Percentiles rank a stretch among this genome's conserved stretches.
phyloP scores from a whole-genome alignment of 1,284 basidiomycete genomes.

The Rhodotorula mucilaginosa region DNA sequence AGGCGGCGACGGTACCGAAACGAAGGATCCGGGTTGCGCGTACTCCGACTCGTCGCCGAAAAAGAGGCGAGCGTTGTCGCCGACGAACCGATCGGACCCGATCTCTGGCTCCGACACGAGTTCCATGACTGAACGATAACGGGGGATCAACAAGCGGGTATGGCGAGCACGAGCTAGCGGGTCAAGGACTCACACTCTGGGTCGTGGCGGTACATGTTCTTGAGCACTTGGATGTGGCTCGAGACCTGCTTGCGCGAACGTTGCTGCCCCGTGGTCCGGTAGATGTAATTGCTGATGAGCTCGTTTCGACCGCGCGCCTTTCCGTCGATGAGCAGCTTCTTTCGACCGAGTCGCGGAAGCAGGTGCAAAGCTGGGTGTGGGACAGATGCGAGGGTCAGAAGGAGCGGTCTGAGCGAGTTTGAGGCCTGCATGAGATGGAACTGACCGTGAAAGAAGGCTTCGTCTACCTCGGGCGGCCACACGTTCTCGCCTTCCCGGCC shows the following conservation, averaged over 20 bases:
- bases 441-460: constrained; percentile 51
- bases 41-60: constrained; percentile 33
- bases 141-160: neutral
- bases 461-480: constrained; percentile 52
- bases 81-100: constrained; percentile 35
- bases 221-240: constrained; percentile 50
- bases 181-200: constrained; percentile 42
- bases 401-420: too few relatives aligned
- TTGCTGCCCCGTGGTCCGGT: constrained; percentile 51
- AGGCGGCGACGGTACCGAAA: too few relatives aligned
- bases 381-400: neutral
- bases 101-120: constrained; percentile 40
- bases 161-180: too few relatives aligned
- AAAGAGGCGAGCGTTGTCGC: constrained; percentile 33
- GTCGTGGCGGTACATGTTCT: constrained; percentile 50
- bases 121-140: constrained; percentile 31
- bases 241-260: constrained; percentile 51
- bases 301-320: constrained; percentile 57
- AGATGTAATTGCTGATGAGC: constrained; percentile 55
- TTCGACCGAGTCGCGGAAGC: constrained; percentile 53
- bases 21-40: neutral
- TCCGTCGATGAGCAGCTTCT: constrained; percentile 54
- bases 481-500: constrained; percentile 49
- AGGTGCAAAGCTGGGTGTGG: constrained; percentile 47
- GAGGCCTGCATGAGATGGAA: neutral